Evolutionary conservation across 352 stramenopile genomes (phyloP).

Genomic region (Pythium volutum): DNA sequence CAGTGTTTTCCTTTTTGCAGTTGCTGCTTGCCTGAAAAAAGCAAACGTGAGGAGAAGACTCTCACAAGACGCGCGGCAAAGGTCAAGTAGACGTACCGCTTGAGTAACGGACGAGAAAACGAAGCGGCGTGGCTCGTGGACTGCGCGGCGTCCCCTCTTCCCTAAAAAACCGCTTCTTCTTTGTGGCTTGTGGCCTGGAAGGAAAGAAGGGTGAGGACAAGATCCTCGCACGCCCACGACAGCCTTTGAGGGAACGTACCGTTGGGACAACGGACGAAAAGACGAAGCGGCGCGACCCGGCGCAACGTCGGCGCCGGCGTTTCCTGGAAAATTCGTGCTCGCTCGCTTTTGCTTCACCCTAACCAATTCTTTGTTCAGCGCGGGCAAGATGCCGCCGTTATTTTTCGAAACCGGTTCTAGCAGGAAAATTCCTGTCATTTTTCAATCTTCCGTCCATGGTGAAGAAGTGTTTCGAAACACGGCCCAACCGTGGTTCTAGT

Average conservation of each 20-base stretch:
- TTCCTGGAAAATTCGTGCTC: not conserved
- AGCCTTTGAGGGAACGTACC: not conserved
- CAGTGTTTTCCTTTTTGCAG: not conserved
- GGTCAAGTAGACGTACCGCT: too few relatives aligned
- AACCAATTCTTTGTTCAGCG: not conserved
- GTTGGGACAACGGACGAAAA: not conserved
- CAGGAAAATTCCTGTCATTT: not conserved
- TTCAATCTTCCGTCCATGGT: not conserved
- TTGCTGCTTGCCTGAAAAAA: not conserved
- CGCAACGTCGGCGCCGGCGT: too few relatives aligned
- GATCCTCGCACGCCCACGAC: not conserved
- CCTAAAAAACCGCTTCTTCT: too few relatives aligned
- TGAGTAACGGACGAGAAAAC: too few relatives aligned
- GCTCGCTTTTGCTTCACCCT: not conserved
- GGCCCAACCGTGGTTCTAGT: too few relatives aligned
- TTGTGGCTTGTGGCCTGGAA: too few relatives aligned
- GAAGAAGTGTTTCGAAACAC: not conserved
- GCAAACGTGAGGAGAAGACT: not conserved
- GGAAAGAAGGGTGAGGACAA: not conserved
- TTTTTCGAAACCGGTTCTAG: constrained; percentile 1
- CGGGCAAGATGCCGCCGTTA: not conserved
- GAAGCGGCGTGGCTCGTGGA: too few relatives aligned
- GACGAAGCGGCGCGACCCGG: not conserved
- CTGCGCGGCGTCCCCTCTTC: too few relatives aligned
- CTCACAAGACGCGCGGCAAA: too few relatives aligned